A percentile compares a stretch with the other conserved stretches of the same genome.
Conservation (phyloP, 495 filamentous ascomycete species). For the Penicillium atrosanguineum region DNA sequence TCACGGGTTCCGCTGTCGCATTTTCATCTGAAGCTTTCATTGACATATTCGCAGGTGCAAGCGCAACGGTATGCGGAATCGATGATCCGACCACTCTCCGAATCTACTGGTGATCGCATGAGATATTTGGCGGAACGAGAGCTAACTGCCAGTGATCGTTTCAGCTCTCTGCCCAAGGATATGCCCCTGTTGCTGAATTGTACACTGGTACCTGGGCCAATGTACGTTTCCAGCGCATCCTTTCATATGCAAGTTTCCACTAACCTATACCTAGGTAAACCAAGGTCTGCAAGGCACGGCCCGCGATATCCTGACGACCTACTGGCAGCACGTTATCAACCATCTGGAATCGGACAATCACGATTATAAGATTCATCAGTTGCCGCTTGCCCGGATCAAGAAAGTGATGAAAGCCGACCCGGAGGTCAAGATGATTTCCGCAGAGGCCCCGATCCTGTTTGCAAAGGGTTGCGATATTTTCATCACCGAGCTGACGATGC, state of each 20-base stretch:
- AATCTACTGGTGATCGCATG: not conserved
- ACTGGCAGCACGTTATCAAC: slow-evolving; percentile 97
- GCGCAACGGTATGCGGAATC: slow-evolving; percentile 65
- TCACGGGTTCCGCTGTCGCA: not conserved
- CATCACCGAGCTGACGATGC: slow-evolving; percentile 98
- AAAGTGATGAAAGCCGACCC: slow-evolving; percentile 99
- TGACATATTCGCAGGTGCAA: slow-evolving; percentile 60
- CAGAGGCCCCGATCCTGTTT: slow-evolving; percentile 95
- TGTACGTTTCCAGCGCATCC: slow-evolving; percentile 46
- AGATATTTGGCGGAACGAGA: not conserved
- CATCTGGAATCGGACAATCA: slow-evolving; percentile 92
- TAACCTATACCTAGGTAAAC: slow-evolving; percentile 63
- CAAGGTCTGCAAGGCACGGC: slow-evolving; percentile 92
- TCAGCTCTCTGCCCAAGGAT: slow-evolving; percentile 73
- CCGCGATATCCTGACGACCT: slow-evolving; percentile 94
- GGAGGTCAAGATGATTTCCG: slow-evolving; percentile 99
- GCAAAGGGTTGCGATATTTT: slow-evolving; percentile 99
- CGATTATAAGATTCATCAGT: slow-evolving; percentile 96
- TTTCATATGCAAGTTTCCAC: slow-evolving; percentile 10
- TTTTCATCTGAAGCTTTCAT: not conserved
- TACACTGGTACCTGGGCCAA: slow-evolving; percentile 96
- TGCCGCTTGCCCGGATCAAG: slow-evolving; percentile 95
- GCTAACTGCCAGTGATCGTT: slow-evolving; percentile 13
- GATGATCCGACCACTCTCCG: not conserved
- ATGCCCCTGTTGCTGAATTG: slow-evolving; percentile 78